A percentile compares a stretch with the other conserved stretches of the same genome.
Conservation (phyloP, 23 red algal genomes). For the Gracilaria caudata region DNA sequence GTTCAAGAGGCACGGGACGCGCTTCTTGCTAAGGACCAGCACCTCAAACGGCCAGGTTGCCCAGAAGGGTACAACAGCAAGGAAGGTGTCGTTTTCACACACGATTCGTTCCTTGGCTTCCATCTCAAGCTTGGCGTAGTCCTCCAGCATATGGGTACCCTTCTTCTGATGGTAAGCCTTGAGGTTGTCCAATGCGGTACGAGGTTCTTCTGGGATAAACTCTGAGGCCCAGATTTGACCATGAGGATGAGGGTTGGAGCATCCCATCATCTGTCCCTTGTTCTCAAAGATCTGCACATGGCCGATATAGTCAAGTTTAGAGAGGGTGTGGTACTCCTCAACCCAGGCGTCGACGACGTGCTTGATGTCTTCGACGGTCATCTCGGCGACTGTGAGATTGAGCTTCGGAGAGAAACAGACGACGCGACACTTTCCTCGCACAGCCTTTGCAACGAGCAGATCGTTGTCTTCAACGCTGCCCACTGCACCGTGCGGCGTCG, state of each 20-base stretch:
- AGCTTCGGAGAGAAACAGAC: slow-evolving; percentile 97
- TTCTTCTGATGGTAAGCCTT: slow-evolving; percentile 55
- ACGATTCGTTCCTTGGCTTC: slow-evolving; percentile 81
- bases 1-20: slow-evolving; percentile 60
- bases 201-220: slow-evolving; percentile 88
- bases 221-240: slow-evolving; percentile 94
- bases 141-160: slow-evolving; percentile 76
- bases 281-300: slow-evolving; percentile 99
- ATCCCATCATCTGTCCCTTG: slow-evolving; percentile 97
- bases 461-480: slow-evolving; percentile 59
- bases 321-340: slow-evolving; percentile 74
- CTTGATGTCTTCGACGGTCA: slow-evolving; percentile 74
- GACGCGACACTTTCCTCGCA: slow-evolving; percentile 86
- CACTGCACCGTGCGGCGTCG: slow-evolving; percentile 68
- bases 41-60: slow-evolving; percentile 97
- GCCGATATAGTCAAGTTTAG: slow-evolving; percentile 69
- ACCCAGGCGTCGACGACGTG: slow-evolving; percentile 87
- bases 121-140: slow-evolving; percentile 81
- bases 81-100: slow-evolving; percentile 84
- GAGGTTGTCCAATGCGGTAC: slow-evolving; percentile 70
- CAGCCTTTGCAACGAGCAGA: slow-evolving; percentile 78
- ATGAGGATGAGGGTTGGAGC: slow-evolving; percentile 96
- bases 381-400: slow-evolving; percentile 95
- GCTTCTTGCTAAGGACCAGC: slow-evolving; percentile 67
- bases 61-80: slow-evolving; percentile 96